phyloP scores from a whole-genome alignment of 192 early-diverging fungal genomes.

The Umbelopsis vinacea region DNA sequence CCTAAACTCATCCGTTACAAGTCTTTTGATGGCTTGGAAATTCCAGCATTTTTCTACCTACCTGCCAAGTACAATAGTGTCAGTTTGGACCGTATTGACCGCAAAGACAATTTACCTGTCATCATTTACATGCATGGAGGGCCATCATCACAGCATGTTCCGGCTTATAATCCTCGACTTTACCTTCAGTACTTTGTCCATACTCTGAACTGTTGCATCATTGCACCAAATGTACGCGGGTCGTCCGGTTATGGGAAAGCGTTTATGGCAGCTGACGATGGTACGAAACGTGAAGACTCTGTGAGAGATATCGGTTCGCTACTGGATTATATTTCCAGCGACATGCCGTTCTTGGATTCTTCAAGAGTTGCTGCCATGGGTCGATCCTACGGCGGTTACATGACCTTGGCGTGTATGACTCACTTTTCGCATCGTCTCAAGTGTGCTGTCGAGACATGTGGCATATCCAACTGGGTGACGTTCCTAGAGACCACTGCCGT shows the following conservation, averaged over 20 bases:
- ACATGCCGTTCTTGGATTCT: background rate
- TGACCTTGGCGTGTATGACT: slow-evolving; percentile 14
- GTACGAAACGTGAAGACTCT: slow-evolving; percentile 11
- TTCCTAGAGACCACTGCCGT: slow-evolving; percentile 11
- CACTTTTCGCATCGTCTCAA: slow-evolving; percentile 14
- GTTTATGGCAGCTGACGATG: slow-evolving; percentile 1
- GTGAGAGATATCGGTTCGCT: slow-evolving; percentile 16
- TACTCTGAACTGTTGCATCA: background rate
- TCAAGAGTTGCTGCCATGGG: slow-evolving; percentile 17
- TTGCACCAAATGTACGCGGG: slow-evolving; percentile 9
- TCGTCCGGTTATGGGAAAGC: background rate
- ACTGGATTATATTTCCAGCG: background rate
- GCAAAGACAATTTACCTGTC: slow-evolving; percentile 10
- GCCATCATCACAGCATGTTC: background rate
- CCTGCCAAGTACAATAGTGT: background rate
- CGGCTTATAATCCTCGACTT: slow-evolving; percentile 21
- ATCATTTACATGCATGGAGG: slow-evolving; percentile 22
- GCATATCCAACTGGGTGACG: slow-evolving; percentile 9
- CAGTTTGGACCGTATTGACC: background rate
- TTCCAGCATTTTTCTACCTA: slow-evolving; percentile 17
- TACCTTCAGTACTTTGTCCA: slow-evolving; percentile 12
- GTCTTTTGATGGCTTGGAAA: slow-evolving; percentile 16
- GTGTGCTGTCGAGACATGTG: slow-evolving; percentile 21
- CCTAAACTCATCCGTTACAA: slow-evolving; percentile 8
- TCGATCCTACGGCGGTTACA: slow-evolving; percentile 22